phyloP scores from a whole-genome alignment of 768 basidiomycete species.

The Suillus alpinus region DNA sequence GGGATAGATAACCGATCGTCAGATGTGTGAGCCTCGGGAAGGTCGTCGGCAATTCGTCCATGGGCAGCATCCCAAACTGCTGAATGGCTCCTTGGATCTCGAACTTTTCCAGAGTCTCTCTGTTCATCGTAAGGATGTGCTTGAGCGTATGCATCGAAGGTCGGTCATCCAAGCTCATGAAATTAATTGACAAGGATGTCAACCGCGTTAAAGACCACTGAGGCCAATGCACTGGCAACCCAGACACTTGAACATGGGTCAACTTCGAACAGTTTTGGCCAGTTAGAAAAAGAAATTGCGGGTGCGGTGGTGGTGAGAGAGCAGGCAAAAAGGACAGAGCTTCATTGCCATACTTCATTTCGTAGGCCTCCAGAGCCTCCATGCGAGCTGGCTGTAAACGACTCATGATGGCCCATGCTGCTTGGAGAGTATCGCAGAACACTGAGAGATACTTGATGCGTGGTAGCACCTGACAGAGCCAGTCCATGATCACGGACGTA shows the following conservation, averaged over 20 bases:
- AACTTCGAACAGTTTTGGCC: background rate
- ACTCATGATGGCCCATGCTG: background rate
- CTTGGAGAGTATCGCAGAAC: background rate
- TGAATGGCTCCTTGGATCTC: conserved; percentile 6
- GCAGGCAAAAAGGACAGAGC: background rate
- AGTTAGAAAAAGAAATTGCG: background rate
- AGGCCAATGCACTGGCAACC: background rate
- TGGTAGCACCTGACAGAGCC: background rate
- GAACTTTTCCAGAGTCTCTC: conserved; percentile 6
- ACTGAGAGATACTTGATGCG: conserved; percentile 8
- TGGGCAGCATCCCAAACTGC: background rate
- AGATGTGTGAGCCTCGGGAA: conserved; percentile 8
- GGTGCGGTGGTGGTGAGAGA: background rate
- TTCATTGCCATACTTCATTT: background rate
- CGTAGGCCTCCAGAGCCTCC: conserved; percentile 7
- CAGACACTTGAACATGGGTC: background rate
- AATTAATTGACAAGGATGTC: conserved; percentile 9
- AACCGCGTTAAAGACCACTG: conserved; percentile 6
- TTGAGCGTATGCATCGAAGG: background rate
- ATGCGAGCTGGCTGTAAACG: background rate
- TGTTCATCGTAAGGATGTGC: background rate
- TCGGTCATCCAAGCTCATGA: background rate
- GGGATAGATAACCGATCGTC: conserved; percentile 4
- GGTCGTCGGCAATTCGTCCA: background rate
- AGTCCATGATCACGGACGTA: background rate